phyloP scores from a whole-genome alignment of 1,139 yeast genomes.

The Arxiozyma telluris region DNA sequence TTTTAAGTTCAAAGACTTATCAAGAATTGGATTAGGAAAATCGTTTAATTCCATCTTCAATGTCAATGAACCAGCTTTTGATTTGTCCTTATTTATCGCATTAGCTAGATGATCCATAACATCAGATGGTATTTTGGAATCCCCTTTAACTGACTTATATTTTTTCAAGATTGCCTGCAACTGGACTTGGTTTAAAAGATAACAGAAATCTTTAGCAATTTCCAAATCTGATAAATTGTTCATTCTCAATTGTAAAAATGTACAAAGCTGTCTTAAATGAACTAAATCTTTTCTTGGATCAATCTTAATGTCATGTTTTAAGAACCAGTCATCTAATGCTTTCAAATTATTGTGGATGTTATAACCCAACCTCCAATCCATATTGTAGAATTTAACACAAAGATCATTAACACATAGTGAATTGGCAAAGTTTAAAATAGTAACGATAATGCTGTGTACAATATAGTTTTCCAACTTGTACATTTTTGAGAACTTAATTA shows the following conservation, averaged over 20 bases:
- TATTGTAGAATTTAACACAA: slow-evolving; percentile 83
- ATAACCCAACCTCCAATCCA: slow-evolving; percentile 95
- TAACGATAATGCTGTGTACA: slow-evolving; percentile 72
- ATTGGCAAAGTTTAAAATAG: slow-evolving; percentile 75
- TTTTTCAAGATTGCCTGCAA: slow-evolving; percentile 83
- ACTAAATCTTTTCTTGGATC: slow-evolving; percentile 57
- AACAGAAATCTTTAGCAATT: slow-evolving; percentile 88
- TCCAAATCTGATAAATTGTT: slow-evolving; percentile 82
- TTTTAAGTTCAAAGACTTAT: not conserved
- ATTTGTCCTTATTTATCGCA: slow-evolving; percentile 5
- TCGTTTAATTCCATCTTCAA: slow-evolving; percentile 1
- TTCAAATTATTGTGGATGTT: slow-evolving; percentile 93
- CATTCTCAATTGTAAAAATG: slow-evolving; percentile 81
- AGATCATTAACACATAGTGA: slow-evolving; percentile 90
- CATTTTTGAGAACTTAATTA: not conserved
- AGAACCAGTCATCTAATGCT: slow-evolving; percentile 95
- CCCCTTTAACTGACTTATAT: slow-evolving; percentile 86
- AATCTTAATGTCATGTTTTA: slow-evolving; percentile 43
- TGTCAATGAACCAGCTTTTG: slow-evolving; percentile 2
- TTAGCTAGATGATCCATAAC: slow-evolving; percentile 70
- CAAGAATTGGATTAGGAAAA: slow-evolving; percentile 1
- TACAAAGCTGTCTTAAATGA: slow-evolving; percentile 85
- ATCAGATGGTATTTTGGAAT: slow-evolving; percentile 77
- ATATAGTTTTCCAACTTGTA: slow-evolving; percentile 42
- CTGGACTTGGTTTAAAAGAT: slow-evolving; percentile 84